phyloP scores from a whole-genome alignment of 2,329 filamentous ascomycete genomes.

The Elsinoe perseae region DNA sequence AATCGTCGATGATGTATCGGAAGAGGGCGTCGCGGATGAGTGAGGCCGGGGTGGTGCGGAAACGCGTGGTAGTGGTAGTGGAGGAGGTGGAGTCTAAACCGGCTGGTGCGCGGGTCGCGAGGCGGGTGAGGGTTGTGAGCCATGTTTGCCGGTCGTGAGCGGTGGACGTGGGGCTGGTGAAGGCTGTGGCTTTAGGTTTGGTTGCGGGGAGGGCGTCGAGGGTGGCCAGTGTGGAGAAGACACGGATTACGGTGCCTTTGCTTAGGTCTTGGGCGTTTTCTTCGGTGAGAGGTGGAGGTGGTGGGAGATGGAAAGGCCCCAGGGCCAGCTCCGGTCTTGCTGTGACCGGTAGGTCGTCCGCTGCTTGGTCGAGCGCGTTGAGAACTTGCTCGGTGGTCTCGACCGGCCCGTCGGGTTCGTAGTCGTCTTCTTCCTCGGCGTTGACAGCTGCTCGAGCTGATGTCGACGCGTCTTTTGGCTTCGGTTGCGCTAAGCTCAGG shows the following conservation, averaged over 20 bases:
- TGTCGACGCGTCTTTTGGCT: conserved; percentile 24
- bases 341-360: conserved; percentile 33
- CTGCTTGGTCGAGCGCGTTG: conserved; percentile 65
- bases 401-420: conserved; percentile 78
- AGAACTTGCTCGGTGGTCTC: conserved; percentile 67
- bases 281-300: conserved; percentile 64
- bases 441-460: conserved; percentile 28
- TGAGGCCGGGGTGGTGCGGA: conserved; percentile 49
- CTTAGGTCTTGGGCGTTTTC: conserved; percentile 67
- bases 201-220: conserved; percentile 56
- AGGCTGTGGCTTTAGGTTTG: conserved; percentile 55
- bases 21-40: conserved; percentile 74
- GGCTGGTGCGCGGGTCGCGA: conserved; percentile 71
- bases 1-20: conserved; percentile 83
- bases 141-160: conserved; percentile 81
- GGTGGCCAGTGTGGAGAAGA: conserved; percentile 69
- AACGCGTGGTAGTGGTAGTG: background rate
- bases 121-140: conserved; percentile 76
- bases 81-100: conserved; percentile 52
- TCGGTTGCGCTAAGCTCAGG: conserved; percentile 31
- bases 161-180: conserved; percentile 69
- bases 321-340: conserved; percentile 47
- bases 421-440: conserved; percentile 80
- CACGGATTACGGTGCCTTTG: conserved; percentile 63
- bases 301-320: conserved; percentile 69